Evolutionary conservation across 2,329 filamentous ascomycete species (phyloP).

Genomic region (Nemania sp.): DNA sequence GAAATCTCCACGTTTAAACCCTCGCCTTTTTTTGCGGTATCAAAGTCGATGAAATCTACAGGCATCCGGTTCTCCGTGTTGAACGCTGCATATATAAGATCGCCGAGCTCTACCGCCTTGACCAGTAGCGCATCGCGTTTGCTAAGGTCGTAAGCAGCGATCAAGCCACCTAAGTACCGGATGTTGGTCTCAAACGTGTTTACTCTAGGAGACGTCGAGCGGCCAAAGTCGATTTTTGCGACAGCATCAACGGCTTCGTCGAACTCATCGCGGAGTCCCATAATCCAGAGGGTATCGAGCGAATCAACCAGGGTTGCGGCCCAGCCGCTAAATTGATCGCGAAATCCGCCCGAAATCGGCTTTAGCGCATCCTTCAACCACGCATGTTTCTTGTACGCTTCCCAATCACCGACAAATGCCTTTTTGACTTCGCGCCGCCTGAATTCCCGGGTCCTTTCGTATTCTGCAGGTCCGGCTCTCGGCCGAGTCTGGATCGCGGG

Average conservation of each 20-base stretch:
- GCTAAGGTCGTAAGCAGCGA: constrained; percentile 57
- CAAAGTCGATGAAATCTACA: constrained; percentile 61
- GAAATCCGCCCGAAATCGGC: constrained; percentile 57
- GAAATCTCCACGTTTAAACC: constrained; percentile 51
- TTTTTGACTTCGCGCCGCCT: constrained; percentile 52
- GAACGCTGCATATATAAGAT: constrained; percentile 60
- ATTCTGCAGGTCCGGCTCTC: background rate
- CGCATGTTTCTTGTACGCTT: constrained; percentile 60
- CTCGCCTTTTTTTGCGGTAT: constrained; percentile 53
- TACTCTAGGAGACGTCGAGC: constrained; percentile 51
- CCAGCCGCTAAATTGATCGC: constrained; percentile 63
- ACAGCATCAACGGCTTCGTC: constrained; percentile 59
- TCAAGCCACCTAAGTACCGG: constrained; percentile 58
- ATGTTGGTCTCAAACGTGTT: constrained; percentile 62
- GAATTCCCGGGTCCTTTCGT: constrained; percentile 36
- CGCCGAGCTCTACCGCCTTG: constrained; percentile 60
- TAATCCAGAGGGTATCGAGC: constrained; percentile 63
- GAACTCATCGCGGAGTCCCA: constrained; percentile 63
- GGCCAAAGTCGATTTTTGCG: constrained; percentile 61
- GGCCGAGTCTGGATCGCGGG: constrained; percentile 30
- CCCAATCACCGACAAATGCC: constrained; percentile 56
- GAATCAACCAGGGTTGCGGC: constrained; percentile 65
- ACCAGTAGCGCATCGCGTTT: constrained; percentile 54
- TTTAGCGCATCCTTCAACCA: constrained; percentile 63
- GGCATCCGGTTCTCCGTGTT: constrained; percentile 61